These are phyloP conservation scores for Leccinum obscurum DNA, from an alignment of 768 basidiomycete species.

Conservation along the genomic window DNA sequence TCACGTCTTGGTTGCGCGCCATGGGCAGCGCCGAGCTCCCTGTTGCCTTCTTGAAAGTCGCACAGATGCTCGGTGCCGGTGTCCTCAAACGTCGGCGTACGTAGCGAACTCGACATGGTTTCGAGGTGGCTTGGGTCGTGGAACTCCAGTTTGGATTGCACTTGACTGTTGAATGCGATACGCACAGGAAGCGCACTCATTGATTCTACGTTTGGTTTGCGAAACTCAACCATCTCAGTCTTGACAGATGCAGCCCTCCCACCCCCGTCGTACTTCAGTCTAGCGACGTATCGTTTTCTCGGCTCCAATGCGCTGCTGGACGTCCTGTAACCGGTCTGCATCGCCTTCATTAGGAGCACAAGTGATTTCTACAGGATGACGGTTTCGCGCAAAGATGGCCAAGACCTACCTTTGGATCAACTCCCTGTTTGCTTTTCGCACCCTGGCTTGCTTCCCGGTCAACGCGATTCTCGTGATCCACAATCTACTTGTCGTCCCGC, in stretches of 20 bases:
- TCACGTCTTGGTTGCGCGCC: slow-evolving; percentile 51
- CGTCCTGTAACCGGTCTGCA: slow-evolving; percentile 21
- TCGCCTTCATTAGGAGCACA: slow-evolving; percentile 3
- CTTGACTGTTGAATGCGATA: slow-evolving; percentile 29
- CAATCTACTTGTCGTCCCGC: slow-evolving; percentile 3
- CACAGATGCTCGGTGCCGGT: slow-evolving; percentile 33
- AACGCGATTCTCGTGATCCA: slow-evolving; percentile 6
- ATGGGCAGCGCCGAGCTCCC: slow-evolving; percentile 41
- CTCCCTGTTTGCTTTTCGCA: slow-evolving; percentile 26
- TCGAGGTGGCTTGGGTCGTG: slow-evolving; percentile 34
- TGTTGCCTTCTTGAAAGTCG: slow-evolving; percentile 20
- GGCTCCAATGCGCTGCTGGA: slow-evolving; percentile 29
- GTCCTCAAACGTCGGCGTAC: slow-evolving; percentile 52
- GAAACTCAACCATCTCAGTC: slow-evolving; percentile 16
- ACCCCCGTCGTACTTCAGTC: slow-evolving; percentile 20
- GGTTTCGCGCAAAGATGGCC: slow-evolving; percentile 16
- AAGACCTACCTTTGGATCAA: slow-evolving; percentile 34
- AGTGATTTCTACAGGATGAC: slow-evolving; percentile 1
- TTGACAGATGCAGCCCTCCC: slow-evolving; percentile 23
- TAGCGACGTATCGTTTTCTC: slow-evolving; percentile 40
- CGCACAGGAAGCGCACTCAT: slow-evolving; percentile 37
- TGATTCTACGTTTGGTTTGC: slow-evolving; percentile 11
- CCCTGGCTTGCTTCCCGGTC: slow-evolving; percentile 21
- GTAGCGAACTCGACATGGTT: slow-evolving; percentile 58
- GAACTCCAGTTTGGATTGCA: slow-evolving; percentile 22